A percentile compares a stretch with the other conserved stretches of the same genome.
phyloP scores from a whole-genome alignment of 2,329 filamentous ascomycete genomes.

The Pseudogymnoascus sp. region DNA sequence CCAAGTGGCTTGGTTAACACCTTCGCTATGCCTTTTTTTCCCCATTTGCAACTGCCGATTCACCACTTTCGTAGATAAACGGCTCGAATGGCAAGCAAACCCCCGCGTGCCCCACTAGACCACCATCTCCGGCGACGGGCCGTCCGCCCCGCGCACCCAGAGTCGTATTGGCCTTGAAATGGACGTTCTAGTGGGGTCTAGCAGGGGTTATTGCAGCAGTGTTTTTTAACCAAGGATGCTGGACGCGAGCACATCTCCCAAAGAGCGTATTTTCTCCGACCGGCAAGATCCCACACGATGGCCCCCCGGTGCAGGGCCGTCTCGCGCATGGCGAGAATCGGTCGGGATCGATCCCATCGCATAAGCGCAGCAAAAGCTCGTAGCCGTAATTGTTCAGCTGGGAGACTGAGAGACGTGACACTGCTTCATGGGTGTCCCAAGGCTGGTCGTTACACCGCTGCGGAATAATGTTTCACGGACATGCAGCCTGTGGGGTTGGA shows the following conservation, averaged over 20 bases:
- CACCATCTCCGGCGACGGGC: not conserved
- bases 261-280: not conserved
- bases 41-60: not conserved
- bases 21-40: not conserved
- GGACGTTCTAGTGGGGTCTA: not conserved
- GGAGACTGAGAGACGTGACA: not conserved
- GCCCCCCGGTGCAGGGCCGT: not conserved
- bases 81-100: not conserved
- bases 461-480: not conserved
- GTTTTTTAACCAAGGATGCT: not conserved
- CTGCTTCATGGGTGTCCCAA: not conserved
- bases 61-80: not conserved
- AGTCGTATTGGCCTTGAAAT: not conserved
- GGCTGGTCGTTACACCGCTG: not conserved
- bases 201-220: not conserved
- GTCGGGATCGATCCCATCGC: not conserved
- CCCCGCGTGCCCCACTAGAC: not conserved
- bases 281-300: not conserved
- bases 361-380: not conserved
- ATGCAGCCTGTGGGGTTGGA: not conserved
- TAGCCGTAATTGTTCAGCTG: not conserved
- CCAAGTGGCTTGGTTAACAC: not conserved
- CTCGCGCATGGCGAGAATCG: not conserved
- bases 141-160: not conserved
- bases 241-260: not conserved